phyloP scores from a whole-genome alignment of 805 yeast species.

The Nakazawaea pomicola region DNA sequence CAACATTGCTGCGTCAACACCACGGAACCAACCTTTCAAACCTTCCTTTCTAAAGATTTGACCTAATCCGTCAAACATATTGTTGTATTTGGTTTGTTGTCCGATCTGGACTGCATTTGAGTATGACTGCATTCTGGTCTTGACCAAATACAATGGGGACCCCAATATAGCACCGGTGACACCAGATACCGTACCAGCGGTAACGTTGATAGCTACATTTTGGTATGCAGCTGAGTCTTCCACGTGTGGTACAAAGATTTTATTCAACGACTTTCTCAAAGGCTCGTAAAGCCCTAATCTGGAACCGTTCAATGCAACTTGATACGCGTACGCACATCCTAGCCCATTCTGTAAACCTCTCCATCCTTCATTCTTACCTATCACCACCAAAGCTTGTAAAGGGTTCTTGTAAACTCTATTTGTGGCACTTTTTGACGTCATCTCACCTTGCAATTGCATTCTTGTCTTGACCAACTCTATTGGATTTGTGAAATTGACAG shows the following conservation, averaged over 20 bases:
- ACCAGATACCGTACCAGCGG: conserved; percentile 81
- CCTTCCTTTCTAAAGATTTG: conserved; percentile 68
- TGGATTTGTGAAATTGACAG: conserved; percentile 95
- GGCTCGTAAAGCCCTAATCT: conserved; percentile 95
- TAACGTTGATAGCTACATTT: conserved; percentile 55
- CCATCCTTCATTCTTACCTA: conserved; percentile 77
- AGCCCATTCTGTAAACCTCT: conserved; percentile 88
- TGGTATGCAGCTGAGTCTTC: conserved; percentile 44
- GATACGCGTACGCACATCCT: conserved; percentile 84
- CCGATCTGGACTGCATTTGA: conserved; percentile 67
- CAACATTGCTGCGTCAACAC: conserved; percentile 90
- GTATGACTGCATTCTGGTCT: conserved; percentile 95
- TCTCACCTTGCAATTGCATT: conserved; percentile 96
- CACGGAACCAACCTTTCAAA: conserved; percentile 72
- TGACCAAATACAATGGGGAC: conserved; percentile 87
- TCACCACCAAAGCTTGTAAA: conserved; percentile 71
- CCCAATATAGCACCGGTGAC: conserved; percentile 85
- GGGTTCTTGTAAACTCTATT: conserved; percentile 71
- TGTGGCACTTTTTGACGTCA: conserved; percentile 47
- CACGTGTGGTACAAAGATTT: conserved; percentile 42
- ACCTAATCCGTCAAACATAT: conserved; percentile 61
- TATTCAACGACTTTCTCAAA: conserved; percentile 55
- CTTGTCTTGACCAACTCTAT: conserved; percentile 91
- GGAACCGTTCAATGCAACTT: conserved; percentile 88
- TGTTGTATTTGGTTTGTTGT: conserved; percentile 83